These are phyloP conservation scores for Globisporangium abappressorium DNA, from an alignment of 352 stramenopile species.

Conservation along the genomic window DNA sequence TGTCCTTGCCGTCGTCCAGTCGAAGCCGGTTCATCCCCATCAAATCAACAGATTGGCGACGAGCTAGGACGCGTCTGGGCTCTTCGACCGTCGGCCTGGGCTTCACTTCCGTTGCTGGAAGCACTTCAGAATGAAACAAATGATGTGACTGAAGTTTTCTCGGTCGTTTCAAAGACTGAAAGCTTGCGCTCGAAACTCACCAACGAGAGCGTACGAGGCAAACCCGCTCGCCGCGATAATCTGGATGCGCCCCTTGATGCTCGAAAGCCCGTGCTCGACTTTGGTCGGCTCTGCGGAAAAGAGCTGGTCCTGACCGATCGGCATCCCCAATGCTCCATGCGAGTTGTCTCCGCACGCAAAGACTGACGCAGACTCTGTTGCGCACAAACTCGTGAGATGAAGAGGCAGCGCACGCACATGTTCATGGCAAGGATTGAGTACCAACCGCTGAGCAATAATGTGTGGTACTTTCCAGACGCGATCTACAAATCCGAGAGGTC, in stretches of 20 bases:
- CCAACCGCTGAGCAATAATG: slow-evolving; percentile 63
- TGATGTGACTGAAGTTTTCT: neutral
- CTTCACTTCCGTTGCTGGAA: slow-evolving; percentile 19
- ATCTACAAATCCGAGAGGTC: slow-evolving; percentile 28
- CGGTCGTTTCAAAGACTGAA: neutral
- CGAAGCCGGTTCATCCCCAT: slow-evolving; percentile 14
- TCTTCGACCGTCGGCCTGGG: slow-evolving; percentile 13
- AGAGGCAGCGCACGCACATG: neutral
- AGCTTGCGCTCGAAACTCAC: slow-evolving; percentile 21
- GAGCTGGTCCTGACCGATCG: neutral
- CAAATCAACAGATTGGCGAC: slow-evolving; percentile 21
- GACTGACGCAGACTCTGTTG: slow-evolving; percentile 56
- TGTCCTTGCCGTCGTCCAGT: slow-evolving; percentile 12
- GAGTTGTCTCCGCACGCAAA: slow-evolving; percentile 76
- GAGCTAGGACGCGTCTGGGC: slow-evolving; percentile 14
- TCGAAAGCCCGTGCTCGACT: slow-evolving; percentile 26
- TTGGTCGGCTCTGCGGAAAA: slow-evolving; percentile 24
- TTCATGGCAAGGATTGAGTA: slow-evolving; percentile 1
- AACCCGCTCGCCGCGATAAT: slow-evolving; percentile 61
- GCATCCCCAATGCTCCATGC: slow-evolving; percentile 43
- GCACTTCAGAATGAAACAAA: slow-evolving; percentile 11
- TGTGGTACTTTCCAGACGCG: slow-evolving; percentile 73
- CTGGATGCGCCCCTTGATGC: slow-evolving; percentile 30
- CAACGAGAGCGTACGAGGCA: slow-evolving; percentile 66
- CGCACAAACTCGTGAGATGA: neutral